Percentiles rank a stretch among this genome's conserved stretches.
phyloP scores from a whole-genome alignment of 2,329 filamentous ascomycete species.

The Diaporthe sp. region DNA sequence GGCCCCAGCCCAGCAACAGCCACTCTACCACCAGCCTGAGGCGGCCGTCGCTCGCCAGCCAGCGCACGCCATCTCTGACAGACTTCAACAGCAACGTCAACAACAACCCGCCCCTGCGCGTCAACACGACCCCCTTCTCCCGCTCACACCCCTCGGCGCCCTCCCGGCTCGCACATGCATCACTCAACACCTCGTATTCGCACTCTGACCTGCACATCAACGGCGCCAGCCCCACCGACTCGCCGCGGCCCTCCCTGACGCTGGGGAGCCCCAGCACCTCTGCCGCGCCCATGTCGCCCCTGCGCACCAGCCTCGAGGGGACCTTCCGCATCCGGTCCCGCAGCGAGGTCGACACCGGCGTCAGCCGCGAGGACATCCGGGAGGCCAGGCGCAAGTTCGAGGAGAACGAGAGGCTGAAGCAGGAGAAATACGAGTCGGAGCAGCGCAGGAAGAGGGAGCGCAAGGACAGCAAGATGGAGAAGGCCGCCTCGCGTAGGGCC shows the following conservation, averaged over 20 bases:
- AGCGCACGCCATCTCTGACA: slow-evolving; percentile 46
- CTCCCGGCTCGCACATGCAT: slow-evolving; percentile 46
- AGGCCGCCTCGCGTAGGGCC: slow-evolving; percentile 59
- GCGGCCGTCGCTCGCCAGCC: slow-evolving; percentile 57
- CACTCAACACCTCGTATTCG: slow-evolving; percentile 37
- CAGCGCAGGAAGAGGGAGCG: slow-evolving; percentile 71
- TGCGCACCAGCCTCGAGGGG: slow-evolving; percentile 71
- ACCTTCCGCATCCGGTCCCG: slow-evolving; percentile 72
- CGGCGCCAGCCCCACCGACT: slow-evolving; percentile 48
- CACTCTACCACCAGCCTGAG: slow-evolving; percentile 48
- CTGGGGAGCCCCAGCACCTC: slow-evolving; percentile 50
- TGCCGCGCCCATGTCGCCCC: slow-evolving; percentile 61
- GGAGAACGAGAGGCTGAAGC: slow-evolving; percentile 72
- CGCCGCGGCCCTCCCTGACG: slow-evolving; percentile 45
- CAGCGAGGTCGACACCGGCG: slow-evolving; percentile 70
- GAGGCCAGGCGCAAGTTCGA: slow-evolving; percentile 75
- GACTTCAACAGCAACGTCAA: slow-evolving; percentile 38
- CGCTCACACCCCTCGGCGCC: slow-evolving; percentile 46
- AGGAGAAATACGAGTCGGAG: slow-evolving; percentile 73
- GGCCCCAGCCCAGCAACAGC: slow-evolving; percentile 49
- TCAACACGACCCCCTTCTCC: slow-evolving; percentile 41
- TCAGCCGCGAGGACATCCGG: slow-evolving; percentile 70
- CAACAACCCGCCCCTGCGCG: slow-evolving; percentile 34
- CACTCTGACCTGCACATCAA: slow-evolving; percentile 63
- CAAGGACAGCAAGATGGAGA: slow-evolving; percentile 66